phyloP scores from a whole-genome alignment of 495 filamentous ascomycete genomes.

The Clohesyomyces aquaticus region DNA sequence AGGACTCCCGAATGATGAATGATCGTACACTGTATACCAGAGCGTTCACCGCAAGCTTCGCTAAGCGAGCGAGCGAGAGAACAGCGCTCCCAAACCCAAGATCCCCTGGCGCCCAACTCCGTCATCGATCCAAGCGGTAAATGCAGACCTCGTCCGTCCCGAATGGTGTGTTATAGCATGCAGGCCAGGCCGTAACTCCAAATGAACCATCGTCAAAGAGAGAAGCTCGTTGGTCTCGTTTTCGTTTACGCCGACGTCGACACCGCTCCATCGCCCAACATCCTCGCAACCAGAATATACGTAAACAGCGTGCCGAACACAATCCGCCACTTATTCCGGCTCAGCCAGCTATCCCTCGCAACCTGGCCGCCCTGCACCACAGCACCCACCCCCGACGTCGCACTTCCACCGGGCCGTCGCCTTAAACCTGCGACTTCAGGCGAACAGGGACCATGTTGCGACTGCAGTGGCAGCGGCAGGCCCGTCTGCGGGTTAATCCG shows the following conservation, averaged over 20 bases:
- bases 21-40: conserved; percentile 9
- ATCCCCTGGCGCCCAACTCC: not conserved
- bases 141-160: not conserved
- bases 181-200: conserved; percentile 7
- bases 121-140: not conserved
- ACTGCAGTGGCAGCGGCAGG: conserved; percentile 46
- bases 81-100: too few species aligned
- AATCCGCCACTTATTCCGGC: conserved; percentile 74
- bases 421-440: conserved; percentile 70
- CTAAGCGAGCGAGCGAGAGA: too few species aligned
- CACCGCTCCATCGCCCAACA: conserved; percentile 60
- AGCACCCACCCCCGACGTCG: conserved; percentile 67
- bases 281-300: conserved; percentile 77
- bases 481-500: conserved; percentile 81
- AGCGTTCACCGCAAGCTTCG: too few species aligned
- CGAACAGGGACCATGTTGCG: conserved; percentile 46
- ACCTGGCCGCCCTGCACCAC: conserved; percentile 78
- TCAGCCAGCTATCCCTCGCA: conserved; percentile 75
- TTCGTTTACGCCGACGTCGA: not conserved
- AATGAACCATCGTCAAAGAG: not conserved
- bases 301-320: conserved; percentile 68
- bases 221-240: not conserved
- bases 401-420: conserved; percentile 67
- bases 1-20: not conserved
- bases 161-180: too few species aligned